Evolutionary conservation across 352 stramenopile genomes (phyloP).

Genomic region (Phytophthora brassicae): DNA sequence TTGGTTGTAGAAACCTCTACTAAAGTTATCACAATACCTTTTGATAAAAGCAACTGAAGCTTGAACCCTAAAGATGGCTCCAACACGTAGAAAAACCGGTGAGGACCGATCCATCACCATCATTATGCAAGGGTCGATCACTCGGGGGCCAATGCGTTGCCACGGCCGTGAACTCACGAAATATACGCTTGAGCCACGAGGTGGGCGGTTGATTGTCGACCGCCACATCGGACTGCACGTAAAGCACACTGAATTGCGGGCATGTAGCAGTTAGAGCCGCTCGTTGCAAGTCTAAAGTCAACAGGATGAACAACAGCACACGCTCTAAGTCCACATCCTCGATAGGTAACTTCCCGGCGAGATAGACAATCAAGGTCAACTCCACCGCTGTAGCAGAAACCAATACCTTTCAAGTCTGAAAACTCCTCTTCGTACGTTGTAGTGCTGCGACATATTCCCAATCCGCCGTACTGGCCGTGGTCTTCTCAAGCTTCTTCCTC

Average conservation of each 20-base stretch:
- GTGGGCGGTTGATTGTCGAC: slow-evolving; percentile 57
- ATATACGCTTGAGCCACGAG: slow-evolving; percentile 72
- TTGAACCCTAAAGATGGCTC: slow-evolving; percentile 77
- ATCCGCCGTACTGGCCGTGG: slow-evolving; percentile 15
- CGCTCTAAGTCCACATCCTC: slow-evolving; percentile 60
- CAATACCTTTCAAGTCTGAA: slow-evolving; percentile 47
- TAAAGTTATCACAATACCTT: slow-evolving; percentile 65
- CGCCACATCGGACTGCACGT: slow-evolving; percentile 51
- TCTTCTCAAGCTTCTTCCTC: slow-evolving; percentile 23
- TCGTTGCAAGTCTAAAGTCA: slow-evolving; percentile 53
- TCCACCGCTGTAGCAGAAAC: slow-evolving; percentile 70
- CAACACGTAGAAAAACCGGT: slow-evolving; percentile 82
- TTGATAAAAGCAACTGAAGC: slow-evolving; percentile 66
- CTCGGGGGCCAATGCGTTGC: slow-evolving; percentile 15
- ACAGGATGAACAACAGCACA: slow-evolving; percentile 72
- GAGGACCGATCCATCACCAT: slow-evolving; percentile 48
- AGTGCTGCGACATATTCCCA: slow-evolving; percentile 48
- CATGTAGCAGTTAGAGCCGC: slow-evolving; percentile 41
- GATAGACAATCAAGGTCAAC: slow-evolving; percentile 77
- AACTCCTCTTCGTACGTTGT: slow-evolving; percentile 53
- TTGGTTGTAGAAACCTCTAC: slow-evolving; percentile 69
- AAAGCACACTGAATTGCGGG: slow-evolving; percentile 64
- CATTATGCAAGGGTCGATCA: slow-evolving; percentile 14
- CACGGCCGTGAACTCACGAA: slow-evolving; percentile 54
- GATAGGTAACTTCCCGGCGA: slow-evolving; percentile 52